phyloP scores from a whole-genome alignment of 257 asterid genomes.

The Solanum ossicruentum region DNA sequence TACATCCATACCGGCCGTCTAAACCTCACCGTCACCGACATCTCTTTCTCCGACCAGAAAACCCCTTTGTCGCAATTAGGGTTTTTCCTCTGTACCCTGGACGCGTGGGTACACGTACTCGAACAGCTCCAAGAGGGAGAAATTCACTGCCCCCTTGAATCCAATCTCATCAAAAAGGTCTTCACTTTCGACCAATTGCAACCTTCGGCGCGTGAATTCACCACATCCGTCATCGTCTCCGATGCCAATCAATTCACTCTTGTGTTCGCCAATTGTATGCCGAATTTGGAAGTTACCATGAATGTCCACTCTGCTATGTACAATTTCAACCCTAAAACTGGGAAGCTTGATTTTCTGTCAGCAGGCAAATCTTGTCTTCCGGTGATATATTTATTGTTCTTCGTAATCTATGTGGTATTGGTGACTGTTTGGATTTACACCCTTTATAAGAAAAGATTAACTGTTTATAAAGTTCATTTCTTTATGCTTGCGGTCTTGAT shows the following conservation, averaged over 20 bases:
- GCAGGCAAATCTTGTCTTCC: neutral
- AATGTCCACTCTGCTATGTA: neutral
- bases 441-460: neutral
- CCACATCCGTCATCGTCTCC: neutral
- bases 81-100: conserved; percentile 6
- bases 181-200: neutral
- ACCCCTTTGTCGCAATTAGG: conserved; percentile 3
- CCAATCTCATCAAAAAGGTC: neutral
- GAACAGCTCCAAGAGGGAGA: neutral
- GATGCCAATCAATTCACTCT: neutral
- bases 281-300: neutral
- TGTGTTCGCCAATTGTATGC: neutral
- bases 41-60: neutral
- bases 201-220: neutral
- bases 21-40: conserved; percentile 9
- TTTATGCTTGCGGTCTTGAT: neutral
- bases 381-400: neutral
- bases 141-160: neutral
- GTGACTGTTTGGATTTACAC: neutral
- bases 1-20: conserved; percentile 16
- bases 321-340: neutral
- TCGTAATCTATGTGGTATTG: neutral
- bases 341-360: neutral
- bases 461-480: neutral
- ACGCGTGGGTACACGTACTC: neutral